phyloP scores from a whole-genome alignment of 1,139 yeast genomes.

The Pichia terricola region DNA sequence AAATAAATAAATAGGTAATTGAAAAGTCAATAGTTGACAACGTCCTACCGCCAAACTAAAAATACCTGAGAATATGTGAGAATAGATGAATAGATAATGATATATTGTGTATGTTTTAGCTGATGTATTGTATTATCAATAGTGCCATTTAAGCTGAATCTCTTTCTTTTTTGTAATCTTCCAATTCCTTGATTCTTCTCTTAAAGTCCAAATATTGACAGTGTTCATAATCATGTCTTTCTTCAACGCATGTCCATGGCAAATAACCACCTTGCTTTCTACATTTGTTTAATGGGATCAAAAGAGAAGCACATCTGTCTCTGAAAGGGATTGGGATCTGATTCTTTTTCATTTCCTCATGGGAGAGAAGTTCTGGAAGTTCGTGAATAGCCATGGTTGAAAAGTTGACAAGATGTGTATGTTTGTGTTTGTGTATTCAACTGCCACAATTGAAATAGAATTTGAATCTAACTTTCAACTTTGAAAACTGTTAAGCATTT shows the following conservation, averaged over 20 bases:
- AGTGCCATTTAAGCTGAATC: constrained; percentile 11
- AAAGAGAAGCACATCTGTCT: constrained; percentile 76
- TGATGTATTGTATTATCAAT: background rate
- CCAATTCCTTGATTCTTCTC: constrained; percentile 70
- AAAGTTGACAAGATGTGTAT: too few relatives aligned
- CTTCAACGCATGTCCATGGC: constrained; percentile 70
- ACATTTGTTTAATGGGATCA: constrained; percentile 57
- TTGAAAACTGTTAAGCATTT: too few relatives aligned
- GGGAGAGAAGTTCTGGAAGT: constrained; percentile 40
- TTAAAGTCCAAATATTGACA: constrained; percentile 78
- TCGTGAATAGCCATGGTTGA: constrained; percentile 26
- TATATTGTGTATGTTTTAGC: background rate
- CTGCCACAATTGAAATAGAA: background rate
- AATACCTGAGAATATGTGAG: background rate
- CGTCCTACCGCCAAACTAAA: background rate
- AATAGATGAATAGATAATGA: background rate
- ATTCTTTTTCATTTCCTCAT: constrained; percentile 76
- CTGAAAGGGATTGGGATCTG: constrained; percentile 76
- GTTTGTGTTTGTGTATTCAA: background rate
- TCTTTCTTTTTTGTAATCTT: constrained; percentile 40
- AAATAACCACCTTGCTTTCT: constrained; percentile 43
- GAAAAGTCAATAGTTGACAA: background rate
- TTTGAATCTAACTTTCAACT: too few relatives aligned
- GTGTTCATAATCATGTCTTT: constrained; percentile 78
- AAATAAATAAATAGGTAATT: background rate